phyloP scores from a whole-genome alignment of 1,284 basidiomycete genomes.

The Sporisorium sorghi region DNA sequence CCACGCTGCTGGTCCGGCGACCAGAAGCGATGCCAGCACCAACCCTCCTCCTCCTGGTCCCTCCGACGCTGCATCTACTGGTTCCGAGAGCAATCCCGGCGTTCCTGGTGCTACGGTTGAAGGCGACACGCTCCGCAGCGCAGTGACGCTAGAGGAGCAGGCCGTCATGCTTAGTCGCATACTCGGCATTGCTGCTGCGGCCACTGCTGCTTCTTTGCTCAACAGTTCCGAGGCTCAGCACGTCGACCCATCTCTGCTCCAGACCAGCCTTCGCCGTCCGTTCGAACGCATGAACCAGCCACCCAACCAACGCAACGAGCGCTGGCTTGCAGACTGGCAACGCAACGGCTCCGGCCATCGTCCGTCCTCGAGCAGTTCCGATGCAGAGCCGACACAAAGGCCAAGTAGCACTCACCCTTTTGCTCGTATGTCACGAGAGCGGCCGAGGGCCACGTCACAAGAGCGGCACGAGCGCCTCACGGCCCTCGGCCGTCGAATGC shows the following conservation, averaged over 20 bases:
- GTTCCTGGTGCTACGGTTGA: slow-evolving; percentile 11
- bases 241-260: slow-evolving; percentile 48
- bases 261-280: slow-evolving; percentile 45
- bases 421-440: slow-evolving; percentile 27
- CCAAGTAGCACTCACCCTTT: slow-evolving; percentile 5
- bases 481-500: slow-evolving; percentile 26
- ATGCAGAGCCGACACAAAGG: not conserved
- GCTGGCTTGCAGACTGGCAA: slow-evolving; percentile 40
- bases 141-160: slow-evolving; percentile 65
- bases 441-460: no score
- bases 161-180: slow-evolving; percentile 66
- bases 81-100: not conserved
- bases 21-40: not conserved
- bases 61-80: not conserved
- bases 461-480: slow-evolving; percentile 38
- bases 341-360: slow-evolving; percentile 7
- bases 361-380: not conserved
- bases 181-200: slow-evolving; percentile 63
- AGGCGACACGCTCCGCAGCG: slow-evolving; percentile 43
- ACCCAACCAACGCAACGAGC: slow-evolving; percentile 21
- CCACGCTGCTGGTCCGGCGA: not conserved
- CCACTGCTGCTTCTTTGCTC: slow-evolving; percentile 65
- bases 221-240: slow-evolving; percentile 41
- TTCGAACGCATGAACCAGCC: slow-evolving; percentile 40
- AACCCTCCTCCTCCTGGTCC: not conserved